Percentiles rank a stretch among this genome's conserved stretches.
phyloP scores from a whole-genome alignment of 2,329 filamentous ascomycete species.

The Pyrenophora graminea region DNA sequence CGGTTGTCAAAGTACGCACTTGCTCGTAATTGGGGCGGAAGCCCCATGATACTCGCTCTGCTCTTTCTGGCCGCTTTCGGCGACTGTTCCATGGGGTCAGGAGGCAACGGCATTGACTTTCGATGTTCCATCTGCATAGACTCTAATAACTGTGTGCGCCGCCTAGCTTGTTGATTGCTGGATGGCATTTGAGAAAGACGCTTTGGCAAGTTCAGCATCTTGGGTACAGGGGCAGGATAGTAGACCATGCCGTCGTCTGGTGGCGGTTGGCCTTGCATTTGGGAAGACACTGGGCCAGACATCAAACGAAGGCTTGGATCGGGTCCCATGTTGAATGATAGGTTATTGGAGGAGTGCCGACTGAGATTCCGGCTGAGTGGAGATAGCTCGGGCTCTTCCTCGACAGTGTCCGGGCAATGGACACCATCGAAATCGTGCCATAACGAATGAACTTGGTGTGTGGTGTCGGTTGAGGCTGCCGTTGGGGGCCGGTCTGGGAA shows the following conservation, averaged over 20 bases:
- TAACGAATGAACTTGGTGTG: constrained; percentile 66
- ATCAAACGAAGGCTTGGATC: constrained; percentile 24
- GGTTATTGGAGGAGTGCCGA: constrained; percentile 28
- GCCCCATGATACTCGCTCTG: constrained; percentile 53
- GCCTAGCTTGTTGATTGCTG: constrained; percentile 65
- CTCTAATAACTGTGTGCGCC: constrained; percentile 73
- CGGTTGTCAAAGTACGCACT: constrained; percentile 79
- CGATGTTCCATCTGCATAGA: constrained; percentile 61
- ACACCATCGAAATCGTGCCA: constrained; percentile 84
- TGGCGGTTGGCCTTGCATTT: constrained; percentile 47
- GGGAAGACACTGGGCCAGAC: no score
- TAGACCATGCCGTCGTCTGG: constrained; percentile 84
- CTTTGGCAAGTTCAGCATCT: constrained; percentile 89
- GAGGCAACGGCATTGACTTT: constrained; percentile 51
- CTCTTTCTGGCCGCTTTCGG: constrained; percentile 32
- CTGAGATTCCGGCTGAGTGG: constrained; percentile 22
- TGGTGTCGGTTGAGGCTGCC: constrained; percentile 63
- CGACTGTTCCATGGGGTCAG: constrained; percentile 2
- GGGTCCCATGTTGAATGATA: constrained; percentile 53
- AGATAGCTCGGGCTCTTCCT: constrained; percentile 36
- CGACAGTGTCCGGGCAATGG: constrained; percentile 64
- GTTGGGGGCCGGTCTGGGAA: constrained; percentile 55
- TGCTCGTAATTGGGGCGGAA: constrained; percentile 87
- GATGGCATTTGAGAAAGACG: constrained; percentile 77
- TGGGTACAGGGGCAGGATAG: constrained; percentile 92